phyloP scores from a whole-genome alignment of 768 basidiomycete genomes.

The Auriscalpium microsporum region DNA sequence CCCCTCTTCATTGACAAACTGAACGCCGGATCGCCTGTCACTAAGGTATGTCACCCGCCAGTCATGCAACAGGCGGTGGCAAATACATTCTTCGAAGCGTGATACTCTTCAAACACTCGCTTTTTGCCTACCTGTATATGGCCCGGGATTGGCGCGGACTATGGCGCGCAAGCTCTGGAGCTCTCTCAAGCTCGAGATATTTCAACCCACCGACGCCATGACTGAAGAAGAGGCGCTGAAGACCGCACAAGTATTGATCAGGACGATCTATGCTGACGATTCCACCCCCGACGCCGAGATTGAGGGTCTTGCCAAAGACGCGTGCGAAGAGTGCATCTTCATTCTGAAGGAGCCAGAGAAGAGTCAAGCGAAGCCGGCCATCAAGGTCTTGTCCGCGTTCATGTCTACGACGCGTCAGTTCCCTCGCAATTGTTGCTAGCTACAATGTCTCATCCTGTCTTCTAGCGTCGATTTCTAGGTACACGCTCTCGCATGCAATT shows the following conservation, averaged over 20 bases:
- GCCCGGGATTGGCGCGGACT: constrained; percentile 46
- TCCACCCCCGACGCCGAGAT: constrained; percentile 31
- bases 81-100: constrained; percentile 39
- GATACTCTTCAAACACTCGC: constrained; percentile 79
- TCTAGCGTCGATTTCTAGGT: constrained; percentile 60
- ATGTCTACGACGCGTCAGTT: constrained; percentile 70
- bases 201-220: constrained; percentile 77
- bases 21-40: constrained; percentile 65
- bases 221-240: constrained; percentile 71
- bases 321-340: constrained; percentile 72
- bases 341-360: constrained; percentile 89
- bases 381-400: constrained; percentile 72
- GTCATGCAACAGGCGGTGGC: background rate
- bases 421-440: constrained; percentile 4
- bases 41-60: constrained; percentile 51
- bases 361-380: constrained; percentile 80
- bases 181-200: constrained; percentile 87
- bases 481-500: constrained; percentile 57
- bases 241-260: constrained; percentile 63
- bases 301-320: constrained; percentile 57
- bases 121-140: constrained; percentile 79
- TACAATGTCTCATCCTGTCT: background rate
- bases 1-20: constrained; percentile 91
- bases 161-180: constrained; percentile 83
- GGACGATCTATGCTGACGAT: constrained; percentile 52